Percentiles rank a stretch among this genome's conserved stretches.
phyloP scores from a whole-genome alignment of 306 rosid species.

The Trifolium repens region DNA sequence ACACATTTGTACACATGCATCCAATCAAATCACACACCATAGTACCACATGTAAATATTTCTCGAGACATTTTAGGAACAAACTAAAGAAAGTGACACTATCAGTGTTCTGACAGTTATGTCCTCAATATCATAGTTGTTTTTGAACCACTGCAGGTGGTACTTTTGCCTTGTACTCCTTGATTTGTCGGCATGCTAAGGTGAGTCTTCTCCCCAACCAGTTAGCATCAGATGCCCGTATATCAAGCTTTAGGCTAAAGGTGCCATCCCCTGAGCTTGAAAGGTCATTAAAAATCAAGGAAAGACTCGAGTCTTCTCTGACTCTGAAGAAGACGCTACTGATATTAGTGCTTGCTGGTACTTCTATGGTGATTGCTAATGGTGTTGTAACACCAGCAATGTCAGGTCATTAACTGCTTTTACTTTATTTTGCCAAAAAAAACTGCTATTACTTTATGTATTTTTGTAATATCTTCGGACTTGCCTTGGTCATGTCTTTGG shows the following conservation, averaged over 20 bases:
- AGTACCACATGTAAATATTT: neutral
- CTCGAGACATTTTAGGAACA: neutral
- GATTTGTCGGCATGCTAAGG: conserved; percentile 99
- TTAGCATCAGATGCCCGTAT: conserved; percentile 93
- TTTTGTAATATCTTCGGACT: conserved; percentile 26
- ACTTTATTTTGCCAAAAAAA: neutral
- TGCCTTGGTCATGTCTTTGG: conserved; percentile 36
- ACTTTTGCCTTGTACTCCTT: conserved; percentile 98
- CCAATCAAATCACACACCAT: neutral
- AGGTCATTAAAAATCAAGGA: conserved; percentile 96
- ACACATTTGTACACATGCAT: neutral
- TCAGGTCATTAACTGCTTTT: conserved; percentile 59
- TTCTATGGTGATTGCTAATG: conserved; percentile 98
- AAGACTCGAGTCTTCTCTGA: conserved; percentile 82
- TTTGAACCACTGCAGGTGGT: conserved; percentile 78
- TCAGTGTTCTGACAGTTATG: neutral
- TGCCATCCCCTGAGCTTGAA: conserved; percentile 97
- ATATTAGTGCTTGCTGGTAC: conserved; percentile 96
- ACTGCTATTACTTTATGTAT: conserved; percentile 5
- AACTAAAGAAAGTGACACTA: neutral
- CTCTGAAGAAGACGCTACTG: conserved; percentile 82
- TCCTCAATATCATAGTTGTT: conserved; percentile 30
- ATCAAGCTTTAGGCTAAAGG: conserved; percentile 97
- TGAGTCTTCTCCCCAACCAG: conserved; percentile 97
- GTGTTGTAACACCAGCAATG: conserved; percentile 97